Conservation (phyloP, 2,329 filamentous ascomycete species). For the Venturia oleaginea region DNA sequence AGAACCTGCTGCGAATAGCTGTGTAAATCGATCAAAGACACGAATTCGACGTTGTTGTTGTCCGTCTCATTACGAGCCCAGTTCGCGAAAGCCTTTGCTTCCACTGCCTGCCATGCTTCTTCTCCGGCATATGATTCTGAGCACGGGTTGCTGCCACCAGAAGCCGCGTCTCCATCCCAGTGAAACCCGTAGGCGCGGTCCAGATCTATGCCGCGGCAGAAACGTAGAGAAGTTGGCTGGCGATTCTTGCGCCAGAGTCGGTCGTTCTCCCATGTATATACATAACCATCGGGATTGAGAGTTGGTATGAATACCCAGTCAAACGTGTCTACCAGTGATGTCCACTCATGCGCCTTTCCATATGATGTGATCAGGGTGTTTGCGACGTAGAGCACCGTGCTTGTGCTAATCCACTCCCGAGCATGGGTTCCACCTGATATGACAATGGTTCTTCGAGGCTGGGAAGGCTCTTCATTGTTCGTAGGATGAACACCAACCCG, state of each 20-base stretch:
- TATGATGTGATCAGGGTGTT: slow-evolving; percentile 81
- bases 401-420: slow-evolving; percentile 92
- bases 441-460: slow-evolving; percentile 61
- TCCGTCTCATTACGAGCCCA: slow-evolving; percentile 77
- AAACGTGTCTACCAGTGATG: slow-evolving; percentile 70
- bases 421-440: slow-evolving; percentile 84
- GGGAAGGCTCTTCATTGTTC: slow-evolving; percentile 31
- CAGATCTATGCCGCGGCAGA: slow-evolving; percentile 81
- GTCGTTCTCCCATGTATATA: slow-evolving; percentile 87
- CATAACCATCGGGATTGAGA: slow-evolving; percentile 87
- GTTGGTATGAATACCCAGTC: slow-evolving; percentile 85
- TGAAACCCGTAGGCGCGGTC: slow-evolving; percentile 79
- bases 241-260: slow-evolving; percentile 92
- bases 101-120: slow-evolving; percentile 71
- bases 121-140: slow-evolving; percentile 84
- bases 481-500: slow-evolving; percentile 58
- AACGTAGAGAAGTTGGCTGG: slow-evolving; percentile 70
- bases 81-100: slow-evolving; percentile 63
- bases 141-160: slow-evolving; percentile 63
- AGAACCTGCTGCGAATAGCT: slow-evolving; percentile 93
- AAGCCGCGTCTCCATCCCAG: slow-evolving; percentile 61
- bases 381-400: slow-evolving; percentile 81
- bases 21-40: slow-evolving; percentile 84
- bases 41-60: slow-evolving; percentile 62
- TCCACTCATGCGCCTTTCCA: slow-evolving; percentile 61